Base-by-base conservation (phyloP, 2,329 filamentous ascomycete species). In the Talaromyces islandicus region DNA sequence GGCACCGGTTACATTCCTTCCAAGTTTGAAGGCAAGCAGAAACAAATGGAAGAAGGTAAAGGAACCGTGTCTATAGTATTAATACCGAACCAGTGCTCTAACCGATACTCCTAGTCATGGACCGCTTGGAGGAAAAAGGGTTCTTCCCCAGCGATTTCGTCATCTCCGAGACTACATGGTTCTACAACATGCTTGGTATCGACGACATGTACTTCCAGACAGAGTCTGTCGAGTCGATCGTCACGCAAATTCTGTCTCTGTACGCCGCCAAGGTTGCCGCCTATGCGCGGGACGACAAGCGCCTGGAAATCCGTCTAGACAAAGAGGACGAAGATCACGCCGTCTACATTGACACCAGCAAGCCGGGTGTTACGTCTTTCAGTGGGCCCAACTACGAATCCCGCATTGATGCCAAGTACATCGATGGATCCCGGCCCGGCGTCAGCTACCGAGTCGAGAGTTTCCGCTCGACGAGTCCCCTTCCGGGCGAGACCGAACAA, bases 161-260 rank as follows among this genome's bases (percentile, higher is more conserved):
- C 64, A 89, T 95, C 64, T 83, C 87, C 27, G 92, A 99, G 78
- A 90, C 92, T 56, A 83, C 86, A 62, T 99, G 94, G 93, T 99
- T 99, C 81, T 99, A 99, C 81, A 90, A 94, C 73, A 89, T 95
- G 75, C 86, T 99, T 25, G 94, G 94, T 68, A 99, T 99, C 69
- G 94, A 99, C 71, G 94, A 97, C 81, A 93, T 96, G 78, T 97
- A 97, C 82, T 97, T 97, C 80, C 87, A 92, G 73, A 92, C 93
- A 66, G 92, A 97, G 80, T 85, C 84, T 4, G 89, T 89, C 19
- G 87, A 90, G 59, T 91, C 91, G 61, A 95, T 99, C 71, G 89
- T 92, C 67, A 95, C 88, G 75, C 92, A 97, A 73, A 92, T 99
- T 72, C 93, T 93, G 63, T 97, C 93, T 11, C 85, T 99, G 54